A percentile compares a stretch with the other conserved stretches of the same genome.
phyloP scores from a whole-genome alignment of 257 asterid species.

The Craterostigma plantagineum region DNA sequence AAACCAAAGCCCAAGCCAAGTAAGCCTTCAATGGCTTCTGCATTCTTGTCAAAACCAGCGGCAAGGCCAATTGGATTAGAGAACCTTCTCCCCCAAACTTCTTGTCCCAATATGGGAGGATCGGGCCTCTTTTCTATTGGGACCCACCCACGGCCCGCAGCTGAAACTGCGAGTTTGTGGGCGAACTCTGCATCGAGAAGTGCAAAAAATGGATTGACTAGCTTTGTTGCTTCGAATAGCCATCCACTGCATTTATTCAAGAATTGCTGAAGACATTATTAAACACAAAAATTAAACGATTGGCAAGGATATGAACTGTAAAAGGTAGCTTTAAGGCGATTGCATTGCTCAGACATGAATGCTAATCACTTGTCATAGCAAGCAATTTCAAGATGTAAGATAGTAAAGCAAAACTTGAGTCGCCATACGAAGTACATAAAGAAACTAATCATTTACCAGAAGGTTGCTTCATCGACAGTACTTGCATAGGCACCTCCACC shows the following conservation, averaged over 20 bases:
- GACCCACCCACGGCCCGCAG: slow-evolving; percentile 99
- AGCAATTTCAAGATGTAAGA: no score
- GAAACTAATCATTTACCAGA: slow-evolving; percentile 33
- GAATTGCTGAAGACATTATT: neutral
- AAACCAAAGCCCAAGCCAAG: slow-evolving; percentile 94
- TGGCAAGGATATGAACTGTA: neutral
- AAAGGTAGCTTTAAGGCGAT: neutral
- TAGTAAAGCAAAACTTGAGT: no score
- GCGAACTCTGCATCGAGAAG: slow-evolving; percentile 89
- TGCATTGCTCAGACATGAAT: no score
- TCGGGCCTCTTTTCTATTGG: slow-evolving; percentile 90
- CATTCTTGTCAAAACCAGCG: slow-evolving; percentile 98
- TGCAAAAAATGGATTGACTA: slow-evolving; percentile 93
- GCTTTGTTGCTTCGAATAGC: slow-evolving; percentile 87
- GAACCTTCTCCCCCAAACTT: slow-evolving; percentile 96
- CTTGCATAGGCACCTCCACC: slow-evolving; percentile 98
- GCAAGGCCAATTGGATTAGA: slow-evolving; percentile 93
- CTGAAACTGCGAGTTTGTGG: slow-evolving; percentile 78
- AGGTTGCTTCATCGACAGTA: slow-evolving; percentile 97
- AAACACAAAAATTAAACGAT: neutral
- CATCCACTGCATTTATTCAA: slow-evolving; percentile 67
- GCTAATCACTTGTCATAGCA: no score
- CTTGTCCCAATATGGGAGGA: slow-evolving; percentile 45
- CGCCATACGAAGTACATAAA: neutral
- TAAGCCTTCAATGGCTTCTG: slow-evolving; percentile 93